Base-by-base conservation (phyloP, 192 early-diverging fungal genomes). In the Gryganskiella cystojenkinii region DNA sequence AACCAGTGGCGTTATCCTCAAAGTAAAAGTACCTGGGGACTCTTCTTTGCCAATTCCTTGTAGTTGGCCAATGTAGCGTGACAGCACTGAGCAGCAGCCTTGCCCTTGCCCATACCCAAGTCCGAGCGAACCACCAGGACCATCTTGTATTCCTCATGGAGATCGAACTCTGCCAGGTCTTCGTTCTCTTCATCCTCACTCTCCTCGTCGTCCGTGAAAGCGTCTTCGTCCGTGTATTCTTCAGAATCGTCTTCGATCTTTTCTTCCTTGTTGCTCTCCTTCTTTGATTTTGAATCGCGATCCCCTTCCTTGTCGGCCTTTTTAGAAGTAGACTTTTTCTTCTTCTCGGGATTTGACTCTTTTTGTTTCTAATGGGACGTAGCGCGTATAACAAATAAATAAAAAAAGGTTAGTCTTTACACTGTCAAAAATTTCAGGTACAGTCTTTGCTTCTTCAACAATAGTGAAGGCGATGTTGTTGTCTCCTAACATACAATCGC, bases 101-200 rank as follows among this genome's bases (percentile, higher is more conserved):
- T 99, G 31, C 97, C 97, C 73, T 97, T 97, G 22, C 85, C 87
- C 97, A 99, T 99, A 34, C 89, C 92, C 28, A 99, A 81, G 74
- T 99, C 97, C 1, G 89, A 93, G 25, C 96, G 89, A 9, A 99
- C 85, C 4, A 96, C 80, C 13, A 97, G 87, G 19, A 94, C 72
- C 67, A 72, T 70, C 52, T 70, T 78, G 56, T 68, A 78, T 31
- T 78, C 74, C 34, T 78, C 74, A 13, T 50, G 13, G 14, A 64
- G 46, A 46, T 78, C 74, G 33, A 69, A 64, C 2, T 78, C 74
- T 5, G 55, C 54, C 8, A 69, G 56, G 30, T 58, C 60, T 7
- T 64, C 62, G 52, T 81, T 70, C 25, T 70, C 80, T 2, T 75
- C 71, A 20, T 68, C 67, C 35, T 78, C 67, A 24, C 31, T 56